Percentiles rank a stretch among this genome's conserved stretches.
Conservation (phyloP, 306 rosid species). For the Medicago lupulina region DNA sequence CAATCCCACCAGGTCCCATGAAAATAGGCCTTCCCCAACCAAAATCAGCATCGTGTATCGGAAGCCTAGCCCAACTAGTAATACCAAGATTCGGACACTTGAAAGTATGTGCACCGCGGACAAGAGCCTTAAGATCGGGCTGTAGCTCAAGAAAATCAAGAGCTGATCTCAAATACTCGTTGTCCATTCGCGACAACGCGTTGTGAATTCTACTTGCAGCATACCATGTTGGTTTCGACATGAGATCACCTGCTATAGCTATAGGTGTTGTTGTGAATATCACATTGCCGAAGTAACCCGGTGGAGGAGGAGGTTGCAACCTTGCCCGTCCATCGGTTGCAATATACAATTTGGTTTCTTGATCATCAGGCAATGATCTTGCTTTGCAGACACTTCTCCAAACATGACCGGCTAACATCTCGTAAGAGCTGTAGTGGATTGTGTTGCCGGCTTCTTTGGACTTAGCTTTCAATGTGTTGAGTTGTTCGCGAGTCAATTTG, state of each 20-base stretch:
- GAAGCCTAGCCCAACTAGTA: slow-evolving; percentile 92
- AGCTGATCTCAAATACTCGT: slow-evolving; percentile 79
- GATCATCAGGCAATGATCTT: slow-evolving; percentile 69
- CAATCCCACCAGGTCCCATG: slow-evolving; percentile 97
- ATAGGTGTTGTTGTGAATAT: slow-evolving; percentile 83
- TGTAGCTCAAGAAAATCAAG: slow-evolving; percentile 85
- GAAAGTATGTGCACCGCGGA: slow-evolving; percentile 83
- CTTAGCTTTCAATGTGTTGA: slow-evolving; percentile 66
- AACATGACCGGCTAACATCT: slow-evolving; percentile 84
- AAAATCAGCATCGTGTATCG: slow-evolving; percentile 90
- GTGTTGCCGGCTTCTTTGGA: slow-evolving; percentile 73
- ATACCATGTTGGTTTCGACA: slow-evolving; percentile 78
- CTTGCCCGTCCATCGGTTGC: slow-evolving; percentile 91
- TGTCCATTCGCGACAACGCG: slow-evolving; percentile 68
- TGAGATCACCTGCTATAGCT: slow-evolving; percentile 69
- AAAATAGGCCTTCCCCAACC: slow-evolving; percentile 98
- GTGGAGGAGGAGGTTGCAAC: slow-evolving; percentile 80
- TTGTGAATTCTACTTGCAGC: slow-evolving; percentile 80
- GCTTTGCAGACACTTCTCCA: slow-evolving; percentile 79
- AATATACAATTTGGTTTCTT: slow-evolving; percentile 76
- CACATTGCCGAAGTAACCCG: slow-evolving; percentile 86
- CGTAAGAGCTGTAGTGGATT: slow-evolving; percentile 72
- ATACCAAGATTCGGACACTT: slow-evolving; percentile 93
- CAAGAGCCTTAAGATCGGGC: slow-evolving; percentile 81
- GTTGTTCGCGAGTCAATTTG: slow-evolving; percentile 66